Conservation (phyloP, 2,329 filamentous ascomycete species). For the Arthrobotrys conoides region DNA sequence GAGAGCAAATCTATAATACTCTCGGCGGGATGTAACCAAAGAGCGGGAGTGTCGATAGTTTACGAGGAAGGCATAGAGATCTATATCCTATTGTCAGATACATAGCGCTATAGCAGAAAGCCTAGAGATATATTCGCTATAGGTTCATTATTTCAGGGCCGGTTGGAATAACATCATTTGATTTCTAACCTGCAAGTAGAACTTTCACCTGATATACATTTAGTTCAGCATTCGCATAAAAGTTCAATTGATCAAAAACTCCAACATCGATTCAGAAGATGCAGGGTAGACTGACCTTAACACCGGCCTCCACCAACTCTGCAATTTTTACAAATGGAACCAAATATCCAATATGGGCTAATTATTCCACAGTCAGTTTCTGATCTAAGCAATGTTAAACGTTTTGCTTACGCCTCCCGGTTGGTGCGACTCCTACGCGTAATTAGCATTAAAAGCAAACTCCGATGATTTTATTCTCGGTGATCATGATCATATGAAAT, state of each 20-base stretch:
- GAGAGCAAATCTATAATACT: conserved; percentile 37
- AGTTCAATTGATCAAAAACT: not conserved
- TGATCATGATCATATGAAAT: not conserved
- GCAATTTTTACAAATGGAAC: conserved; percentile 43
- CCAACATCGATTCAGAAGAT: not conserved
- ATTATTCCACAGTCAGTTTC: too few species aligned
- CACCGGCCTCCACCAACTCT: conserved; percentile 30
- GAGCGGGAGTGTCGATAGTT: conserved; percentile 33
- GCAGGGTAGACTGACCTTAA: conserved; percentile 31
- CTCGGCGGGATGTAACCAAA: conserved; percentile 17
- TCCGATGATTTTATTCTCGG: too few species aligned
- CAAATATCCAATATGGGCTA: conserved; percentile 44
- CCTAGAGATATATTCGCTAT: too few species aligned
- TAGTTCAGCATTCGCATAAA: not conserved
- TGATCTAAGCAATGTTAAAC: too few species aligned
- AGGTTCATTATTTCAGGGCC: not conserved
- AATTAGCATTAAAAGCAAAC: too few species aligned
- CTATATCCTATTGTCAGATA: not conserved
- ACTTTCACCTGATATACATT: conserved; percentile 29
- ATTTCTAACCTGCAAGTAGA: conserved; percentile 28
- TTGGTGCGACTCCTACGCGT: conserved; percentile 3
- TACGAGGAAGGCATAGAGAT: conserved; percentile 42
- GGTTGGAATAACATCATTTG: too few species aligned
- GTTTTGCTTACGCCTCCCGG: conserved; percentile 5
- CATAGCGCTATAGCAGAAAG: not conserved